Evolutionary conservation across 164 flowering plant species (phyloP), one percentile per base, ranked within the genome.

Genomic region (Dillenia turbinata): DNA sequence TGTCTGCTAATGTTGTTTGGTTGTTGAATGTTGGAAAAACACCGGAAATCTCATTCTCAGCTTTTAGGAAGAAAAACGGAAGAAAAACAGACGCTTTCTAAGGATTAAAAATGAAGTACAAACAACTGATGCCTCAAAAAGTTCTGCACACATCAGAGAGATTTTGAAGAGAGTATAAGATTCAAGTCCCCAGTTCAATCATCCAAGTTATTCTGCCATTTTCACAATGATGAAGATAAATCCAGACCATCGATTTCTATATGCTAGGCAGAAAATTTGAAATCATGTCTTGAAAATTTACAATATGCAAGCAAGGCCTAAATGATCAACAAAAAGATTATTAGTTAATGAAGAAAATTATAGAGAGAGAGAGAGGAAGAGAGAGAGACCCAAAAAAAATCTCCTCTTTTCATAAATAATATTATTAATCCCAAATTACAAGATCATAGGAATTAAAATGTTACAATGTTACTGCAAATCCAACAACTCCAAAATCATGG

Each of bases 391-490:
- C 70, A 74, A 64, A 55, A 63, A 54, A 61, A 48, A 78, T 66
- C 60, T 45, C 57, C 68, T 65, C 69, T 69, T 68, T 66, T 68
- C 49, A 68, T 55, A 69, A 64, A 69, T 50, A 56, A 40, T 66
- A 66, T 67, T 69, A 74, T 71, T 77, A 47, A 69, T 57, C 68
- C 26, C 56, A 70, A 71, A 69, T 70, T 46, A 69, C 71, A 33
- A 33, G 40, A 33, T 5, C 71, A 52, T 66, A 75, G 72, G 73
- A 69, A 73, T 67, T 79, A 71, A 71, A 83, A 72, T 69, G 77
- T 69, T 76, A 81, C 85, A 79, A 60, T 64, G 73, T 56, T 63
- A 56, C 71, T 64, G 69, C 76, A 75, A 65, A 70, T 60, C 64
- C 63, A 60, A 72, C 63, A 78, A 60, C 68, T 72, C 76, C 69